A percentile compares a stretch with the other conserved stretches of the same genome.
These are phyloP conservation scores for Calonectria crousiana DNA, from an alignment of 2,329 filamentous ascomycete genomes.

Conservation along the genomic window DNA sequence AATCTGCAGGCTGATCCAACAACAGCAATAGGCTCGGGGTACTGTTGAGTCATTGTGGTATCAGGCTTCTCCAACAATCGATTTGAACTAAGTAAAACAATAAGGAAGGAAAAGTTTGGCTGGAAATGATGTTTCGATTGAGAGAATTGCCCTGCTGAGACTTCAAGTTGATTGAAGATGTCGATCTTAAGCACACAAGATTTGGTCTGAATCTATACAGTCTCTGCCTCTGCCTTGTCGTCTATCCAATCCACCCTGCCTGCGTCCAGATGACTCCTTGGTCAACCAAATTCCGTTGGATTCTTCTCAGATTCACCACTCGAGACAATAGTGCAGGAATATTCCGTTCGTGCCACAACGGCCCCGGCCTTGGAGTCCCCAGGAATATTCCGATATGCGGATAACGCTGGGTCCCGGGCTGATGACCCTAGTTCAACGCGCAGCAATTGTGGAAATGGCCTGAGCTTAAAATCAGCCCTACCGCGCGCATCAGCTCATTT, in stretches of 20 bases:
- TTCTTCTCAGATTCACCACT: neutral
- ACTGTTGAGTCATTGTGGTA: slow-evolving; percentile 17
- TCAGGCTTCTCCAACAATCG: slow-evolving; percentile 8
- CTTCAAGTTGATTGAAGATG: slow-evolving; percentile 15
- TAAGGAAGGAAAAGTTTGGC: neutral
- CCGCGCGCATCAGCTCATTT: neutral
- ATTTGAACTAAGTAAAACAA: slow-evolving; percentile 13
- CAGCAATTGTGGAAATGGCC: neutral
- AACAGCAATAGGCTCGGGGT: slow-evolving; percentile 8
- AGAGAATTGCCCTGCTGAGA: slow-evolving; percentile 14
- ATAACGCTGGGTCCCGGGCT: too few species aligned
- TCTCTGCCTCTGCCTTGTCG: neutral
- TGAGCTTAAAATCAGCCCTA: slow-evolving; percentile 9
- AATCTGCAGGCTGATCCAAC: slow-evolving; percentile 1
- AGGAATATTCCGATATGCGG: slow-evolving; percentile 14
- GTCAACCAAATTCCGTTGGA: neutral
- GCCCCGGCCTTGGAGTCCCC: neutral
- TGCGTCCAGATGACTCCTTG: neutral
- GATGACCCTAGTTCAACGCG: neutral
- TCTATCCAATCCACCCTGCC: neutral
- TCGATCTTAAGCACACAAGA: neutral
- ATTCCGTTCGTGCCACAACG: neutral
- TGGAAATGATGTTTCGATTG: neutral
- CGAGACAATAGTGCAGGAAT: neutral
- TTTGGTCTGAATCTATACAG: neutral